Evolutionary conservation across 2,329 filamentous ascomycete genomes (phyloP).

Genomic region (Parafenestella ontariensis): DNA sequence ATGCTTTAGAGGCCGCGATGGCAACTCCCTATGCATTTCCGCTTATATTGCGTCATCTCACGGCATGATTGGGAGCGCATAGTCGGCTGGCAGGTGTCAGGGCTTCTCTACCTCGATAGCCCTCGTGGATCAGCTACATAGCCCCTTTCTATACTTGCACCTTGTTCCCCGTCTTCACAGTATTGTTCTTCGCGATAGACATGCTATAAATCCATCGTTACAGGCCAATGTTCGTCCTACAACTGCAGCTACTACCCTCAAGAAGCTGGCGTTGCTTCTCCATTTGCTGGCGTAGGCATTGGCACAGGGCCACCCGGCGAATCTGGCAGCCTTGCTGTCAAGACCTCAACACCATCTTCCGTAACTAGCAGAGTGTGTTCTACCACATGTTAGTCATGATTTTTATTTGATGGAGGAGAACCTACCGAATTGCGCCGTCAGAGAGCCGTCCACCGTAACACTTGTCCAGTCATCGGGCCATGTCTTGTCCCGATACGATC

Average conservation of each 20-base stretch:
- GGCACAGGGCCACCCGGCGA: conserved; percentile 77
- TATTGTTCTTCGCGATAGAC: too few relatives aligned
- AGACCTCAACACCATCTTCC: conserved; percentile 79
- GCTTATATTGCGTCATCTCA: neutral
- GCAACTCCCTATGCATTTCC: neutral
- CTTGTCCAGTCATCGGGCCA: conserved; percentile 99
- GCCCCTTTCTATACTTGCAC: neutral
- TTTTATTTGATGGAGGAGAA: neutral
- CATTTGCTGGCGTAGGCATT: conserved; percentile 56
- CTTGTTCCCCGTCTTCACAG: neutral
- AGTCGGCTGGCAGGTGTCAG: neutral
- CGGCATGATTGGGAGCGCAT: neutral
- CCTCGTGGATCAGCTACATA: neutral
- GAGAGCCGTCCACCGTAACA: conserved; percentile 85
- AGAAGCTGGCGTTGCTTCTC: conserved; percentile 27
- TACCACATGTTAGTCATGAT: conserved; percentile 36
- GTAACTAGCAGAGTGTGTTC: conserved; percentile 87
- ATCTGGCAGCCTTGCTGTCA: conserved; percentile 75
- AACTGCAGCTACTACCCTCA: conserved; percentile 10
- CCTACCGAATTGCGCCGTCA: conserved; percentile 90
- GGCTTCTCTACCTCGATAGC: neutral
- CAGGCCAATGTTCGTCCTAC: neutral
- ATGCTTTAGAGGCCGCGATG: neutral
- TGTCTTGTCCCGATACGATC: conserved; percentile 88
- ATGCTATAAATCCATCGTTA: neutral